Evolutionary conservation across 495 filamentous ascomycete species (phyloP), one percentile per base, ranked within the genome.

Genomic region (Hyaloscypha bicolor): DNA sequence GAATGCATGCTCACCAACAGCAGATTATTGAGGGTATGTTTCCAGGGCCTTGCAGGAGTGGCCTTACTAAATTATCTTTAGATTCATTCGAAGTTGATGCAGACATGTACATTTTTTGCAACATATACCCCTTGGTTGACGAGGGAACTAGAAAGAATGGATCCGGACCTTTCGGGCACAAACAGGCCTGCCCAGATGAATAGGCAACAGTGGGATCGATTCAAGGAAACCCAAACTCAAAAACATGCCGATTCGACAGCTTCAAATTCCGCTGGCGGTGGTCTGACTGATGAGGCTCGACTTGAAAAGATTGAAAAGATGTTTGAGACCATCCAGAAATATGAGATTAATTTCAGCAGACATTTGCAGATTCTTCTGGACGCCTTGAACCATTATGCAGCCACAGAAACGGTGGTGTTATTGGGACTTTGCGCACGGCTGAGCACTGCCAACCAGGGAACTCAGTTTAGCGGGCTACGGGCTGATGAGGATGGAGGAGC

Each of bases 1-100:
- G 95, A 97, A 79, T 97, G 96, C 82, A 97, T 97, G 94, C 84
- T 99, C 39, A 98, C 96, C 12, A 97, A 99, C 75, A 90, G 91
- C 62, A 97, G 96, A 77, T 79, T 99, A 9, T 80, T 99, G 22
- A 89, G 92, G 81, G 95, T 97, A 84, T 58, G 85, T 25, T 61
- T 22, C 59, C 37, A 12, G 2, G n/a, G 3, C 9, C 33, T 33
- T 60, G 9, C n/a, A 56, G 16, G 9, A 29, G 22, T 9, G n/a
- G 6, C 53, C 6, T 14, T 12, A 14, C 30, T 56, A 29, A 32
- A 29, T 60, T 58, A 21, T 30, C 61, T 31, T 1, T 65, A 99
- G 95, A 94, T 98, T 67, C 94, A 99, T 81, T 92, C 93, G 59
- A 97, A 97, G 77, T 80, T 99, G 25, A 91, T 95, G 83, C 89